Percentiles rank a stretch among this genome's conserved stretches.
phyloP scores from a whole-genome alignment of 768 basidiomycete species.

The Phlegmacium glaucopus region DNA sequence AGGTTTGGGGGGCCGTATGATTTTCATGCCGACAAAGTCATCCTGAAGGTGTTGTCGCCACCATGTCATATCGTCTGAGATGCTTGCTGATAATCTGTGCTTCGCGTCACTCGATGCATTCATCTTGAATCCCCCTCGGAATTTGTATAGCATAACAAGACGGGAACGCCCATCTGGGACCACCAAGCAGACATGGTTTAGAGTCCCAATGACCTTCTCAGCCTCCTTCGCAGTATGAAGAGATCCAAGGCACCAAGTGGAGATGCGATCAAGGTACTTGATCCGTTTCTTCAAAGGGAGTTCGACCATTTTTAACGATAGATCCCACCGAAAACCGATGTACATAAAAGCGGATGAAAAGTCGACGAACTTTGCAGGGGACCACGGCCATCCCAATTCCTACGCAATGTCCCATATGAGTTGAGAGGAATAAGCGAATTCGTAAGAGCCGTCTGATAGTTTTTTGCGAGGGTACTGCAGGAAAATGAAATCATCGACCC shows the following conservation, averaged over 20 bases:
- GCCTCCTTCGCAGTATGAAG: constrained; percentile 12
- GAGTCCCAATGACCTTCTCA: constrained; percentile 28
- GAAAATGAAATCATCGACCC: constrained; percentile 29
- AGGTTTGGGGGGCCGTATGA: constrained; percentile 3
- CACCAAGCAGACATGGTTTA: constrained; percentile 32
- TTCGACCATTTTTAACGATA: not conserved
- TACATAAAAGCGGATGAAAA: constrained; percentile 5
- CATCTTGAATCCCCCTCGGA: constrained; percentile 19
- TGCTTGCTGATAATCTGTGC: not conserved
- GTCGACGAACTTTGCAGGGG: constrained; percentile 2
- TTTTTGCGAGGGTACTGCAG: constrained; percentile 7
- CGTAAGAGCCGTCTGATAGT: constrained; percentile 18
- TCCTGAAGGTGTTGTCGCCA: constrained; percentile 3
- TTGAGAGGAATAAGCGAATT: too few species aligned
- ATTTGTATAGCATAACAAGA: constrained; percentile 23
- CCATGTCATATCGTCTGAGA: constrained; percentile 29
- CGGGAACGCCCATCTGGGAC: constrained; percentile 22
- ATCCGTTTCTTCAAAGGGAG: constrained; percentile 23
- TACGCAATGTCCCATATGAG: constrained; percentile 2
- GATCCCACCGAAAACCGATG: constrained; percentile 16
- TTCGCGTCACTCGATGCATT: constrained; percentile 8
- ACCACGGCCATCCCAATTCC: constrained; percentile 12
- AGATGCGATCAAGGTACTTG: not conserved
- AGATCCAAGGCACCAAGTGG: constrained; percentile 16
- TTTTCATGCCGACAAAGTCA: constrained; percentile 14